Percentiles rank a stretch among this genome's conserved stretches.
These are phyloP conservation scores for Colletotrichum plurivorum DNA, from an alignment of 2,329 filamentous ascomycete genomes.

Conservation along the genomic window DNA sequence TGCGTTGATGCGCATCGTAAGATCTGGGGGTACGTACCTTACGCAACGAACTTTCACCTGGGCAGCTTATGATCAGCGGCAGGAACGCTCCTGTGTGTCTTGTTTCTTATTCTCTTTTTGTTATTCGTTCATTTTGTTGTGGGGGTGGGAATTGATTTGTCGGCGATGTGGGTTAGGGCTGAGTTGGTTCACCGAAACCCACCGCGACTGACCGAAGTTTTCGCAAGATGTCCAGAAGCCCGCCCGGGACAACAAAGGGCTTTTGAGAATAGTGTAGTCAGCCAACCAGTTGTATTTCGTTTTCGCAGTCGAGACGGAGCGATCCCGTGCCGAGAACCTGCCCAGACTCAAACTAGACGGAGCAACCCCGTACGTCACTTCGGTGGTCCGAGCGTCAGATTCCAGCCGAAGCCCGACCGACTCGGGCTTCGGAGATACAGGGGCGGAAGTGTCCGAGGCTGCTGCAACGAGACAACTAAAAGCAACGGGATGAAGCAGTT, in stretches of 20 bases:
- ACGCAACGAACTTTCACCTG: too few relatives aligned
- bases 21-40: not conserved
- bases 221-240: not conserved
- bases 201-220: not conserved
- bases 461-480: not conserved
- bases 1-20: not conserved
- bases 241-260: too few relatives aligned
- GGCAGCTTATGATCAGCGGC: too few relatives aligned
- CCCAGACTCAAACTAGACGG: not conserved
- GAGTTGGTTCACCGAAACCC: not conserved
- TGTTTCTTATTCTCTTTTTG: too few relatives aligned
- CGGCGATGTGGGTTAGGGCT: not conserved
- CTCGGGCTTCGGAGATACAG: not conserved
- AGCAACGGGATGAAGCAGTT: not conserved
- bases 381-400: not conserved
- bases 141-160: not conserved
- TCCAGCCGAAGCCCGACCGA: not conserved
- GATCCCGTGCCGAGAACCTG: not conserved
- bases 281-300: not conserved
- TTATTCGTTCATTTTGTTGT: not conserved
- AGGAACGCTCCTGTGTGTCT: too few relatives aligned
- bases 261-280: too few relatives aligned
- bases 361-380: not conserved
- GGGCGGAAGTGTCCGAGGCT: not conserved
- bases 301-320: not conserved